Conservation (phyloP, 805 yeast genomes). For the Lachancea quebecensis region DNA sequence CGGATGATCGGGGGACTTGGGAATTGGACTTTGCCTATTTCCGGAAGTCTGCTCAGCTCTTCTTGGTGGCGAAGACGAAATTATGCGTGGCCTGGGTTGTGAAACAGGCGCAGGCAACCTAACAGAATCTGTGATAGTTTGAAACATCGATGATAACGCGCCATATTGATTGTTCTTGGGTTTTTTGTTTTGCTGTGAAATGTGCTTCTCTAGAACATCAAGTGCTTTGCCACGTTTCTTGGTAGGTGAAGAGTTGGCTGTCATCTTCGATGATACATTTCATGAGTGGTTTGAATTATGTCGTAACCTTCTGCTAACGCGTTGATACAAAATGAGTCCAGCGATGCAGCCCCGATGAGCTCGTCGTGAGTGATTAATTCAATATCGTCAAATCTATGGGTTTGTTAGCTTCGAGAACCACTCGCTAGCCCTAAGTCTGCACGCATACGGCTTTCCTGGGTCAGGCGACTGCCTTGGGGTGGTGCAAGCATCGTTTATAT, state of each 20-base stretch:
- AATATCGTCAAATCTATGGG: too few relatives aligned
- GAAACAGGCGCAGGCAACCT: constrained; percentile 1
- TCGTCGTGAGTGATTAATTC: too few relatives aligned
- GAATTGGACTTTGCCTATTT: too few relatives aligned
- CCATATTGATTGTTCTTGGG: constrained; percentile 1
- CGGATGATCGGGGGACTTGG: neutral
- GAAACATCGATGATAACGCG: constrained; percentile 1
- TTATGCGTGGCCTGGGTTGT: neutral
- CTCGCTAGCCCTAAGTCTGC: too few relatives aligned
- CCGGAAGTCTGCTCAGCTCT: neutral
- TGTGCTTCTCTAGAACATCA: constrained; percentile 23
- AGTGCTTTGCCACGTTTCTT: constrained; percentile 13
- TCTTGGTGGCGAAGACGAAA: neutral
- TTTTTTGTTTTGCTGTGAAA: constrained; percentile 14
- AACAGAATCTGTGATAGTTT: constrained; percentile 1
- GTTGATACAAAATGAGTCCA: too few relatives aligned
- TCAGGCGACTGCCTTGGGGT: too few relatives aligned
- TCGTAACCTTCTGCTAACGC: too few relatives aligned
- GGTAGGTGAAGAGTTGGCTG: neutral
- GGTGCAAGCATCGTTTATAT: too few relatives aligned
- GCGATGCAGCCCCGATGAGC: too few relatives aligned
- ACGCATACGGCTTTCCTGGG: too few relatives aligned
- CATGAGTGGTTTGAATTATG: neutral
- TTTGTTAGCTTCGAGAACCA: too few relatives aligned
- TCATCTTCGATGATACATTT: constrained; percentile 1